phyloP scores from a whole-genome alignment of 1,284 basidiomycete species.

The Pisolithus thermaeus region DNA sequence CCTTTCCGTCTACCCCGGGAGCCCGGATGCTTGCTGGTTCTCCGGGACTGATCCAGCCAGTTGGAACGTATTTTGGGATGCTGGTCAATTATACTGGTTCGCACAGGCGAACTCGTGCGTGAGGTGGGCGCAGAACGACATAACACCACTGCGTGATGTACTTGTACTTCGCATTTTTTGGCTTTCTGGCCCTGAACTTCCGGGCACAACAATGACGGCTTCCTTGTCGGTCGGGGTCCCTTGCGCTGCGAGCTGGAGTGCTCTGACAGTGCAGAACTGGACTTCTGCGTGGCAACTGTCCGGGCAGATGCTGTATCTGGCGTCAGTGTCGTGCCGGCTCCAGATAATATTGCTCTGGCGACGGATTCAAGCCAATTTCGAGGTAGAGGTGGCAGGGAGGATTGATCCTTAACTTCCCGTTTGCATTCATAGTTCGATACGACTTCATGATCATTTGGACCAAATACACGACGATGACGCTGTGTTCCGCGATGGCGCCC shows the following conservation, averaged over 20 bases:
- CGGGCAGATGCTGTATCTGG: constrained; percentile 23
- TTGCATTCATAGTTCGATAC: constrained; percentile 18
- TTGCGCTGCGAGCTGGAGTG: constrained; percentile 29
- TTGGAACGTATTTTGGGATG: not conserved
- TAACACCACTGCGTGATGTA: constrained; percentile 48
- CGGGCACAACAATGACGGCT: constrained; percentile 37
- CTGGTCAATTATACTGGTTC: constrained; percentile 19
- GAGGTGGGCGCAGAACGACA: constrained; percentile 61
- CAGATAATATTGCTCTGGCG: constrained; percentile 50
- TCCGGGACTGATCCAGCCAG: constrained; percentile 2
- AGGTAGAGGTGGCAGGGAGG: constrained; percentile 41
- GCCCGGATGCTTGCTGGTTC: constrained; percentile 5
- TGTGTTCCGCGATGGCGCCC: constrained; percentile 5
- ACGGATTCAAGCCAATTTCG: constrained; percentile 60
- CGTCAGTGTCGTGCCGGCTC: constrained; percentile 31
- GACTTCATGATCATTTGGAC: constrained; percentile 25
- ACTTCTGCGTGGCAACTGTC: constrained; percentile 18
- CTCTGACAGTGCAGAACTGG: constrained; percentile 34
- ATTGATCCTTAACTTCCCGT: constrained; percentile 10
- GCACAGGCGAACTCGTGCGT: constrained; percentile 36
- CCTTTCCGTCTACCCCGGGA: constrained; percentile 10
- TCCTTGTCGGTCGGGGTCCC: constrained; percentile 9
- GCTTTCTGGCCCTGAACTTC: constrained; percentile 36
- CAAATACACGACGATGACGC: constrained; percentile 13
- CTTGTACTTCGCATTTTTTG: constrained; percentile 37